These are phyloP conservation scores for Mycena albidolilacea DNA, from an alignment of 768 basidiomycete genomes.

Conservation along the genomic window DNA sequence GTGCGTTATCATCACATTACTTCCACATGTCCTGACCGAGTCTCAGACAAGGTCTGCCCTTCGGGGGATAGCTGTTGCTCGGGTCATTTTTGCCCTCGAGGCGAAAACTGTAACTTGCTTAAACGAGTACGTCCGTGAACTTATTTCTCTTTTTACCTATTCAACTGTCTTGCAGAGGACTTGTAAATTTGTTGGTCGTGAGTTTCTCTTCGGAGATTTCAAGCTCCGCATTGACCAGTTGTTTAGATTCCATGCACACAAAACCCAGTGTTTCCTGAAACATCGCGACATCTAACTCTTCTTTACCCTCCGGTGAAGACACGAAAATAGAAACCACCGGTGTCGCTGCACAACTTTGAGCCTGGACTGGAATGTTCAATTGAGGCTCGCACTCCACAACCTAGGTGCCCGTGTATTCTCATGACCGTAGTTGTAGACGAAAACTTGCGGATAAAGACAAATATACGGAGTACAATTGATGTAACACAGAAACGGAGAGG, in stretches of 20 bases:
- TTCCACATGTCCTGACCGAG: constrained; percentile 33
- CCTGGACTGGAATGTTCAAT: neutral
- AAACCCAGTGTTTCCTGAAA: constrained; percentile 17
- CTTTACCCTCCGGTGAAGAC: neutral
- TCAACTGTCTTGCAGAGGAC: constrained; percentile 14
- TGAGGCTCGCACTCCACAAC: no score
- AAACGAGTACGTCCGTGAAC: constrained; percentile 54
- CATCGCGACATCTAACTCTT: neutral
- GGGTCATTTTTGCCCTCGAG: constrained; percentile 56
- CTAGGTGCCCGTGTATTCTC: no score
- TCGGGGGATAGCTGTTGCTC: constrained; percentile 50
- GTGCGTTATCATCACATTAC: constrained; percentile 39
- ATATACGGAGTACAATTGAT: no score
- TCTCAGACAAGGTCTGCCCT: constrained; percentile 40
- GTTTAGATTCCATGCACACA: constrained; percentile 22
- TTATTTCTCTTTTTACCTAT: constrained; percentile 34
- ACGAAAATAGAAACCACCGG: neutral
- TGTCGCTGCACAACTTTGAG: neutral
- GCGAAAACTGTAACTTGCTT: constrained; percentile 49
- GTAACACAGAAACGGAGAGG: no score
- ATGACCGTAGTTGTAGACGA: no score
- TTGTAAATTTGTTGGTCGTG: constrained; percentile 31
- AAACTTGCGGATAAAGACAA: no score
- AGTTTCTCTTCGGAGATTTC: neutral
- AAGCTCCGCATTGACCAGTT: neutral